phyloP scores from a whole-genome alignment of 192 early-diverging fungal species.

The Thoreauomyces humboldtii region DNA sequence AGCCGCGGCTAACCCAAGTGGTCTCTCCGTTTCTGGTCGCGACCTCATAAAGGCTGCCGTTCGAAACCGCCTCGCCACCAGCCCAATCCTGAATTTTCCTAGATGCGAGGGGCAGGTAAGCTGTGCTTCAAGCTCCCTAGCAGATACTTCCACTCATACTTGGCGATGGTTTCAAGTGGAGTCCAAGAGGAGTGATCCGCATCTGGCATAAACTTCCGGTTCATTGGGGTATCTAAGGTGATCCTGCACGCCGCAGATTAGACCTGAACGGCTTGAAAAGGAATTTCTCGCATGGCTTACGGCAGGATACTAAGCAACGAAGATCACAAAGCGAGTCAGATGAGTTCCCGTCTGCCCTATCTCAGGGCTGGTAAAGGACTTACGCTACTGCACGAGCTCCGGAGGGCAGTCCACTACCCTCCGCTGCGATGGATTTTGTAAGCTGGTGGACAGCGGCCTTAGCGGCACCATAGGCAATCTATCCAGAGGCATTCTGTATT shows the following conservation, averaged over 20 bases:
- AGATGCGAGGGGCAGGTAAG: too few species aligned
- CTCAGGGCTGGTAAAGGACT: not conserved
- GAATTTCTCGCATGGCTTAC: slow-evolving; percentile 9
- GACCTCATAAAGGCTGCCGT: slow-evolving; percentile 64
- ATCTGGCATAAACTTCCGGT: slow-evolving; percentile 80
- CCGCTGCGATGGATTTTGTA: slow-evolving; percentile 67
- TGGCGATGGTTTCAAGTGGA: slow-evolving; percentile 68
- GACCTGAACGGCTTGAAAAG: too few species aligned
- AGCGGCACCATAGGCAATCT: slow-evolving; percentile 89
- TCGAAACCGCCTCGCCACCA: slow-evolving; percentile 42
- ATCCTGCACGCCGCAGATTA: too few species aligned
- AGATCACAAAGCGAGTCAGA: not conserved
- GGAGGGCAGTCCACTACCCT: slow-evolving; percentile 70
- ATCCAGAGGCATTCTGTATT: too few species aligned
- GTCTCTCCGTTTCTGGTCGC: slow-evolving; percentile 60
- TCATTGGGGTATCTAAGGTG: slow-evolving; percentile 88
- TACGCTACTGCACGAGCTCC: slow-evolving; percentile 63
- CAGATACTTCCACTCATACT: too few species aligned
- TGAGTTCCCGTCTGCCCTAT: not conserved
- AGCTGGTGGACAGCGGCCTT: slow-evolving; percentile 94
- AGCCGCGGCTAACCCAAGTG: not conserved
- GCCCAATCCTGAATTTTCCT: slow-evolving; percentile 65
- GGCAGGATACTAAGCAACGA: slow-evolving; percentile 18
- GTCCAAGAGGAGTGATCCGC: slow-evolving; percentile 87
- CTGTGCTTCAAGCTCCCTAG: too few species aligned